Evolutionary conservation across 2,329 filamentous ascomycete species (phyloP).

Genomic region (Pyrenophora seminiperda): DNA sequence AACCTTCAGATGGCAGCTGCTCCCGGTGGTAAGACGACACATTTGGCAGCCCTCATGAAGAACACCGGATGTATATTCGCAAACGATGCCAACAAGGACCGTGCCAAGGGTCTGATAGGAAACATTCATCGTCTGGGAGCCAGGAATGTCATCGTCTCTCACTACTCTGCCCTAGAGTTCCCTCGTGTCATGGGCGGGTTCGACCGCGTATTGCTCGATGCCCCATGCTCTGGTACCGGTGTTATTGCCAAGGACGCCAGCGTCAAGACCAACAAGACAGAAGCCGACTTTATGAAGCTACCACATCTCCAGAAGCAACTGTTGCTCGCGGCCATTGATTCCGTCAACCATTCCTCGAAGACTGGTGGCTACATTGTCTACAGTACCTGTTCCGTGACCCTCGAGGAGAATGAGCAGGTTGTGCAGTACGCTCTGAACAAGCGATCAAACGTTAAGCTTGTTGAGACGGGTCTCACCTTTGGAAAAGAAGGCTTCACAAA

Average conservation of each 20-base stretch:
- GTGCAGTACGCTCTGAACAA: slow-evolving; percentile 92
- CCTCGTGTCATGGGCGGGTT: slow-evolving; percentile 95
- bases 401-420: slow-evolving; percentile 92
- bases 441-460: slow-evolving; percentile 90
- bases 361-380: slow-evolving; percentile 96
- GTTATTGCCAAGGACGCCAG: slow-evolving; percentile 97
- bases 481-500: slow-evolving; percentile 90
- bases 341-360: slow-evolving; percentile 86
- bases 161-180: slow-evolving; percentile 93
- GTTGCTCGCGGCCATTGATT: slow-evolving; percentile 90
- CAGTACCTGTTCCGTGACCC: slow-evolving; percentile 92
- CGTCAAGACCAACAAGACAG: slow-evolving; percentile 91
- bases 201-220: slow-evolving; percentile 90
- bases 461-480: slow-evolving; percentile 87
- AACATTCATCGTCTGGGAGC: slow-evolving; percentile 91
- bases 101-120: slow-evolving; percentile 95
- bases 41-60: slow-evolving; percentile 95
- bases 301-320: slow-evolving; percentile 96
- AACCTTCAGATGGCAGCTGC: slow-evolving; percentile 60
- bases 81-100: slow-evolving; percentile 92
- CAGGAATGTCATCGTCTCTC: slow-evolving; percentile 93
- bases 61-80: slow-evolving; percentile 96
- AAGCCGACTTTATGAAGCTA: slow-evolving; percentile 89
- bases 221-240: slow-evolving; percentile 93
- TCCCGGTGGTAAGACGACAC: slow-evolving; percentile 94